A percentile compares a stretch with the other conserved stretches of the same genome.
Evolutionary conservation across 176 grass and related monocot genomes (phyloP).

Genomic region (Musa beccarii): DNA sequence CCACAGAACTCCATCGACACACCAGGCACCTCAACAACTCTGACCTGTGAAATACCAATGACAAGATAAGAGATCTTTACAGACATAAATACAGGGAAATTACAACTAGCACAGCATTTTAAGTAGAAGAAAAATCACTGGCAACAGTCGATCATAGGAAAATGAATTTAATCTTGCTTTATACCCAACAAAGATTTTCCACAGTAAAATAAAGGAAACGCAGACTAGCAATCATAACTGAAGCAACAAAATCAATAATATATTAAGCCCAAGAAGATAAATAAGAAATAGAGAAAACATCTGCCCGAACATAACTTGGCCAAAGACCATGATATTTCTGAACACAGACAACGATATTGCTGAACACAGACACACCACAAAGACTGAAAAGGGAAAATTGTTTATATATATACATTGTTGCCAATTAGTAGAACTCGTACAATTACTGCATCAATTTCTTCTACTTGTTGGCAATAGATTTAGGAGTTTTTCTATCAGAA

Average conservation of each 20-base stretch:
- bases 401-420: too few relatives aligned
- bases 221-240: not conserved
- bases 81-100: not conserved
- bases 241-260: not conserved
- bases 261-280: not conserved
- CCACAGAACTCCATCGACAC: constrained; percentile 96
- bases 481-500: too few relatives aligned
- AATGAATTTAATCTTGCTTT: not conserved
- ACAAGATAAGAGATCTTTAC: not conserved
- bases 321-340: too few relatives aligned
- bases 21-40: constrained; percentile 89
- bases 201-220: not conserved
- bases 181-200: not conserved
- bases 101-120: not conserved
- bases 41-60: constrained; percentile 37
- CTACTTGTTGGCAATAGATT: too few relatives aligned
- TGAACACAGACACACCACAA: too few relatives aligned
- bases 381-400: too few relatives aligned
- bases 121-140: not conserved
- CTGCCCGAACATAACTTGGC: too few relatives aligned
- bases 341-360: too few relatives aligned
- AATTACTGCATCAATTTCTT: too few relatives aligned
- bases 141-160: too few relatives aligned
- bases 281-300: too few relatives aligned
- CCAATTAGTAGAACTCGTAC: too few relatives aligned